These are phyloP conservation scores for Didymella sp. DNA, from an alignment of 2,329 filamentous ascomycete genomes.

Conservation along the genomic window DNA sequence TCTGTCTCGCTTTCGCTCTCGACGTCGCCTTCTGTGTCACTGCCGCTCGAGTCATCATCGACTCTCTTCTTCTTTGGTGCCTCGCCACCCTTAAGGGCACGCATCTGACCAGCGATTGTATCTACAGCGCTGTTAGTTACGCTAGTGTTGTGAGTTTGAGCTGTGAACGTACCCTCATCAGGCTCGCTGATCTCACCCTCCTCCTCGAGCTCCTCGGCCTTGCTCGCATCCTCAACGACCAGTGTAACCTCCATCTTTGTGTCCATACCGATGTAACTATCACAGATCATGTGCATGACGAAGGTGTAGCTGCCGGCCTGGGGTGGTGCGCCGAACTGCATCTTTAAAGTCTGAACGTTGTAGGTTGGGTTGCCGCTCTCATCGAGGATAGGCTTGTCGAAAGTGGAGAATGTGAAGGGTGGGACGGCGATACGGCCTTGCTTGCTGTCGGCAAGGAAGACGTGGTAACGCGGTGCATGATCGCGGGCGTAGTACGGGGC, in stretches of 20 bases:
- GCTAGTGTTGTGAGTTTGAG: neutral
- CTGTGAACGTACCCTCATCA: constrained; percentile 76
- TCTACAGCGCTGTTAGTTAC: constrained; percentile 62
- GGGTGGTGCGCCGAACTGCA: constrained; percentile 93
- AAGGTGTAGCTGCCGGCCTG: constrained; percentile 94
- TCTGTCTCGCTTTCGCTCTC: constrained; percentile 59
- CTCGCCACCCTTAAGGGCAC: constrained; percentile 76
- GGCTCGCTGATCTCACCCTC: constrained; percentile 98
- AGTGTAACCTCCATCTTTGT: constrained; percentile 89
- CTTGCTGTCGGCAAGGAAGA: constrained; percentile 93
- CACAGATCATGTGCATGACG: constrained; percentile 90
- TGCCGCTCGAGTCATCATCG: constrained; percentile 67
- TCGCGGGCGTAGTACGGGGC: constrained; percentile 91
- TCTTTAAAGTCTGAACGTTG: constrained; percentile 94
- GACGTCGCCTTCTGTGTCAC: constrained; percentile 70
- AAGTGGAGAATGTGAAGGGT: constrained; percentile 91
- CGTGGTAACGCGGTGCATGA: constrained; percentile 88
- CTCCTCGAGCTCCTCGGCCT: constrained; percentile 78
- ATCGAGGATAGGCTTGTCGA: constrained; percentile 87
- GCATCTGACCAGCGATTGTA: constrained; percentile 90
- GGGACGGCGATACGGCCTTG: constrained; percentile 96
- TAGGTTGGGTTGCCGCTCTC: constrained; percentile 85
- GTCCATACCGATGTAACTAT: constrained; percentile 95
- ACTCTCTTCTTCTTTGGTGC: constrained; percentile 66
- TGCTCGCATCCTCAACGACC: constrained; percentile 85